Evolutionary conservation across 2,329 filamentous ascomycete genomes (phyloP), one percentile per base, ranked within the genome.

Genomic region (Ustulina deusta): DNA sequence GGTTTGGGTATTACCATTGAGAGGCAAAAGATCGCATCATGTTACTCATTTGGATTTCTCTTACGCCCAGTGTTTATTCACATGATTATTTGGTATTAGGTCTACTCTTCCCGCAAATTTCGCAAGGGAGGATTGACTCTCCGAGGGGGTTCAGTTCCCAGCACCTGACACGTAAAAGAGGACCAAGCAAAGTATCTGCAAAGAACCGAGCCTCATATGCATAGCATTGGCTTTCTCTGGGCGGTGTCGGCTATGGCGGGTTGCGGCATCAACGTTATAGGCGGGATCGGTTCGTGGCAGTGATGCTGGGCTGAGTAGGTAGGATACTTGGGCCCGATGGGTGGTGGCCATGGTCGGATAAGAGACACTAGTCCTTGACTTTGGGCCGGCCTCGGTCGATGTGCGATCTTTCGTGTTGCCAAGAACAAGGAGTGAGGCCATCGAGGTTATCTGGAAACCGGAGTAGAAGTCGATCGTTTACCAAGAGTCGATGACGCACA

Each of bases 221-320:
- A 62, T 56, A 49, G 27, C 40, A 62, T 46, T 63, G 32, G 51
- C 25, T 44, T 29, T 56, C 15, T 11, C 17, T 64, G 49, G 42
- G 63, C 27, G 49, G 36, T 62, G 63, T 61, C 52, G 51, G 29
- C 61, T 42, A 20, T 46, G 27, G 38, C 68, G 68, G 70, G 65
- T 67, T 61, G 63, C 56, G 48, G 49, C 65, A 70, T 68, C 59
- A 65, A 66, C 68, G 62, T 65, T 68, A 63, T 49, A 40, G 51
- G 49, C 65, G 55, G 68, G 60, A 61, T 63, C 65, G 70, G 68
- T 52, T 70, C 54, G 48, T 61, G 63, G 57, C 68, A 70, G 65
- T 13, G 29, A 51, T 22, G 34, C 65, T 65, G 46, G 64, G 56
- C 57, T 64, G 54, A 64, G 44, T 36, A 51, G 25, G 36, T 54